Evolutionary conservation across 108 stramenopile species (phyloP).

Genomic region (Cyclotella baltica): DNA sequence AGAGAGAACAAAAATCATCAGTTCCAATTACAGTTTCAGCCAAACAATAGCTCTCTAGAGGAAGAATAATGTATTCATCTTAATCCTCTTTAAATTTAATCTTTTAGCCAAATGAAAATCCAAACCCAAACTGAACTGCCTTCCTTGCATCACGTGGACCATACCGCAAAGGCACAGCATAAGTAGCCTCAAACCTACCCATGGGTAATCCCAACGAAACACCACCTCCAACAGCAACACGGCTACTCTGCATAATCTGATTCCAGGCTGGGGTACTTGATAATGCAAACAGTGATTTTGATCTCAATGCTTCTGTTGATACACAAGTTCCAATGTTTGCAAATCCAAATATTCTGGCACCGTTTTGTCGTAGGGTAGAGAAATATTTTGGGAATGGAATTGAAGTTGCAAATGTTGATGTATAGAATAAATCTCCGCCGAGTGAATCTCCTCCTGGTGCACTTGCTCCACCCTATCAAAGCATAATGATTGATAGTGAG

Average conservation of each 20-base stretch:
- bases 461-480: slow-evolving; percentile 50
- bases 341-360: slow-evolving; percentile 79
- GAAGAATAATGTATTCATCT: background rate
- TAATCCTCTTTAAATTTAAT: background rate
- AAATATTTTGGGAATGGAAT: slow-evolving; percentile 59
- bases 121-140: slow-evolving; percentile 84
- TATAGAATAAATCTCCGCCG: slow-evolving; percentile 85
- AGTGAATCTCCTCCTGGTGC: slow-evolving; percentile 81
- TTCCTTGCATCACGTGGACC: slow-evolving; percentile 79
- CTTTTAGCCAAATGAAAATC: slow-evolving; percentile 74
- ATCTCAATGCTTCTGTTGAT: slow-evolving; percentile 5
- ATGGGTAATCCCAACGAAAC: slow-evolving; percentile 69
- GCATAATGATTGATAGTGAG: background rate
- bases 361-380: slow-evolving; percentile 59
- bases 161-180: slow-evolving; percentile 83
- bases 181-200: slow-evolving; percentile 81
- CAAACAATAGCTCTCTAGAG: background rate
- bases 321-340: slow-evolving; percentile 77
- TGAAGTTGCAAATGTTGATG: slow-evolving; percentile 66
- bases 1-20: no score
- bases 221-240: slow-evolving; percentile 76
- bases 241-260: slow-evolving; percentile 58
- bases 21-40: no score
- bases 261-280: slow-evolving; percentile 26
- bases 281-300: slow-evolving; percentile 17